Evolutionary conservation across 352 stramenopile species (phyloP).

Genomic region (Phytophthora lateralis): DNA sequence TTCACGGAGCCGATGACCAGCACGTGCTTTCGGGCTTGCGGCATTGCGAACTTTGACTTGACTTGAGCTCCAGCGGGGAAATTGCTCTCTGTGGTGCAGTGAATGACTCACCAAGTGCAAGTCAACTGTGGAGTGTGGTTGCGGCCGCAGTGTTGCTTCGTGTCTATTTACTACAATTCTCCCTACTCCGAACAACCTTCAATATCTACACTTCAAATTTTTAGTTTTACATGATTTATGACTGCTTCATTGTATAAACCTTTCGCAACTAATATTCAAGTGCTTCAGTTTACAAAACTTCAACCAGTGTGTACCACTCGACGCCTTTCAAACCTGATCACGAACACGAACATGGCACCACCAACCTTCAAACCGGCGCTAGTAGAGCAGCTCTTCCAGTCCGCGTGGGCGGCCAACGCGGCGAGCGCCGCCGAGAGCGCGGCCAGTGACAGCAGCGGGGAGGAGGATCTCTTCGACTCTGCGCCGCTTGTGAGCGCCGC

Average conservation of each 20-base stretch:
- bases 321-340: slow-evolving; percentile 1
- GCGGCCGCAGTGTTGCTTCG: slow-evolving; percentile 15
- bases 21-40: slow-evolving; percentile 40
- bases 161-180: slow-evolving; percentile 1
- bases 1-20: slow-evolving; percentile 87
- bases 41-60: slow-evolving; percentile 23
- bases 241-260: neutral
- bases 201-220: neutral
- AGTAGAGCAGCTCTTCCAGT: slow-evolving; percentile 78
- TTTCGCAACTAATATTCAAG: neutral
- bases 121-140: slow-evolving; percentile 19
- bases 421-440: slow-evolving; percentile 22
- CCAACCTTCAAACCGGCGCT: slow-evolving; percentile 60
- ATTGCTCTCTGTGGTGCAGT: slow-evolving; percentile 7
- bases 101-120: slow-evolving; percentile 9
- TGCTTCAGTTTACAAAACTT: slow-evolving; percentile 22
- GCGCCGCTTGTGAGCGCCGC: slow-evolving; percentile 33
- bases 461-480: slow-evolving; percentile 56
- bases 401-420: slow-evolving; percentile 53
- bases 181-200: neutral
- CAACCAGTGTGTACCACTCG: slow-evolving; percentile 10
- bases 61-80: neutral
- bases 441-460: slow-evolving; percentile 40
- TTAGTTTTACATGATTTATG: neutral
- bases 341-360: slow-evolving; percentile 19